Percentiles rank a stretch among this genome's conserved stretches.
phyloP scores from a whole-genome alignment of 2,329 filamentous ascomycete genomes.

The Pseudopithomyces chartarum region DNA sequence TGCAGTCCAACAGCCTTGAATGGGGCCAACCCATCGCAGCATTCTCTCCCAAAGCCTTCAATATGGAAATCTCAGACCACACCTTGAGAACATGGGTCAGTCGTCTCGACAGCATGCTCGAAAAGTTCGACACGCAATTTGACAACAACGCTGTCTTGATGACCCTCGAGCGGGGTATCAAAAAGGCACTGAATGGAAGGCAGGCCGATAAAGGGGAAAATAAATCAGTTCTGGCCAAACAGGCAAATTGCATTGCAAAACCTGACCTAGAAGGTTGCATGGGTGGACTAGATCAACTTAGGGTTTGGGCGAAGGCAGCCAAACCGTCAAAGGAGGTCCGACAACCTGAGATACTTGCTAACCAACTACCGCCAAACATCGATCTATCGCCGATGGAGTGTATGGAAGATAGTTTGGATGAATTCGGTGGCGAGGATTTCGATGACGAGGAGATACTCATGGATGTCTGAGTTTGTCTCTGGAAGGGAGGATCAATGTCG shows the following conservation, averaged over 20 bases:
- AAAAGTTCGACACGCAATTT: conserved; percentile 10
- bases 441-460: not conserved
- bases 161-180: conserved; percentile 21
- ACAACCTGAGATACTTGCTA: not conserved
- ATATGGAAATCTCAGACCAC: not conserved
- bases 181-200: conserved; percentile 2
- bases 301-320: not conserved
- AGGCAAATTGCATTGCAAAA: not conserved
- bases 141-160: conserved; percentile 12
- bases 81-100: conserved; percentile 21
- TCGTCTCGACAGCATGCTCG: conserved; percentile 20
- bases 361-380: not conserved
- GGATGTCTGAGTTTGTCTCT: not conserved
- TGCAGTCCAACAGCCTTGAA: conserved; percentile 21
- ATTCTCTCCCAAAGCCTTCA: conserved; percentile 16
- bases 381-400: conserved; percentile 16
- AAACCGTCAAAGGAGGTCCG: not conserved
- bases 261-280: not conserved
- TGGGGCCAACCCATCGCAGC: conserved; percentile 21
- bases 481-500: not conserved
- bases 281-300: not conserved
- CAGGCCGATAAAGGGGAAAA: not conserved
- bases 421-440: conserved; percentile 13
- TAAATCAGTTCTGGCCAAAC: not conserved
- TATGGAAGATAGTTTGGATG: conserved; percentile 21